A percentile compares a stretch with the other conserved stretches of the same genome.
Evolutionary conservation across 371 early-diverging fungal genomes (phyloP).

Genomic region (Capillidium rhysosporum): DNA sequence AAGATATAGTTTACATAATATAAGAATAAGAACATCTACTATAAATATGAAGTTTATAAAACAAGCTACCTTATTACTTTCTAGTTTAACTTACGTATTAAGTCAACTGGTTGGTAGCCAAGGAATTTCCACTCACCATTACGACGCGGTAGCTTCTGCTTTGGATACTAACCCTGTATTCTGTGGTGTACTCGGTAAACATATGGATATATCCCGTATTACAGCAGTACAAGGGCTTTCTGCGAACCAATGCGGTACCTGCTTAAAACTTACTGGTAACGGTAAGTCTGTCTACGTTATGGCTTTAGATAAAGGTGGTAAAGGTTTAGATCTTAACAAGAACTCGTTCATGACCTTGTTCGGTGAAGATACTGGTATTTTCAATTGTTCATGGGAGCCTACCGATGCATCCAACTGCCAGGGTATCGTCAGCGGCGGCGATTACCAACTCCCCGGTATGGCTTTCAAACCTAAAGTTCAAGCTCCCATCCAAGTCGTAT

Average conservation of each 20-base stretch:
- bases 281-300: slow-evolving; percentile 21
- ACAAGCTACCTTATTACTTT: no score
- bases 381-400: slow-evolving; percentile 13
- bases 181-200: slow-evolving; percentile 26
- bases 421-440: slow-evolving; percentile 3
- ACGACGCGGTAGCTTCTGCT: background rate
- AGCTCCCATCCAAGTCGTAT: no score
- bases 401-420: slow-evolving; percentile 11
- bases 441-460: background rate
- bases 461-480: background rate
- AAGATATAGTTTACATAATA: no score
- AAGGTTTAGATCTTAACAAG: slow-evolving; percentile 23
- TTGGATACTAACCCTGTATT: slow-evolving; percentile 16
- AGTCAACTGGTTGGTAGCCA: background rate
- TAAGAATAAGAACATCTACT: no score
- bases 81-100: no score
- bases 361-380: slow-evolving; percentile 13
- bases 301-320: slow-evolving; percentile 28
- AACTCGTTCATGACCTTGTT: slow-evolving; percentile 14
- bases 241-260: slow-evolving; percentile 21
- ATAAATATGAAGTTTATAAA: no score
- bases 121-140: slow-evolving; percentile 1
- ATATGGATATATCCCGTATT: slow-evolving; percentile 25
- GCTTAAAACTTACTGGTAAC: slow-evolving; percentile 18
- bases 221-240: slow-evolving; percentile 26